These are phyloP conservation scores for Tillandsia leiboldiana DNA, from an alignment of 176 grass and related monocot species.

Conservation along the genomic window DNA sequence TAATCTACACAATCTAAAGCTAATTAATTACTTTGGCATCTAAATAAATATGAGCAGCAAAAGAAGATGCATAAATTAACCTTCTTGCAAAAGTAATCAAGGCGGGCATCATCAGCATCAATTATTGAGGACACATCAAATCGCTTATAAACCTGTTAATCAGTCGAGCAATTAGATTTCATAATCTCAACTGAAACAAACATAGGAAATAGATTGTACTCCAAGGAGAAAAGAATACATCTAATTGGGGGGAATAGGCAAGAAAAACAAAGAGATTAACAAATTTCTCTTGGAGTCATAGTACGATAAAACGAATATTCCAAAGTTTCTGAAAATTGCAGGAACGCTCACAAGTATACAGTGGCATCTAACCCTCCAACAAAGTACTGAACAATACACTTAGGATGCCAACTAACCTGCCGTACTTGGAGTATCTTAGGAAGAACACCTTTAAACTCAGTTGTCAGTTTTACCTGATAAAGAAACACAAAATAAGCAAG, in stretches of 20 bases:
- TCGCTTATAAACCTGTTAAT: conserved; percentile 70
- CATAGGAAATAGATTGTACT: neutral
- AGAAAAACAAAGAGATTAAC: neutral
- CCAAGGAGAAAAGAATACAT: conserved; percentile 1
- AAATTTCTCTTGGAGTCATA: neutral
- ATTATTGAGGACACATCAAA: conserved; percentile 64
- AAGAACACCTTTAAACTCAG: conserved; percentile 64
- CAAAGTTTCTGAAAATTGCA: neutral
- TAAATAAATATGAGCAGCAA: conserved; percentile 15
- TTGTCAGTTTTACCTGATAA: conserved; percentile 48
- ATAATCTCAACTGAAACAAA: conserved; percentile 3
- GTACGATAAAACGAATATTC: neutral
- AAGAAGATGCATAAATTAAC: conserved; percentile 19
- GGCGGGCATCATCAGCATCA: conserved; percentile 59
- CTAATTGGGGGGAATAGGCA: neutral
- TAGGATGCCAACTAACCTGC: conserved; percentile 40
- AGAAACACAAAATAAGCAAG: conserved; percentile 8
- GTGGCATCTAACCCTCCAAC: neutral
- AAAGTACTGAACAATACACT: conserved; percentile 7
- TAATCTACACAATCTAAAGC: neutral
- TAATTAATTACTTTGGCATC: neutral
- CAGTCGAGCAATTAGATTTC: conserved; percentile 15
- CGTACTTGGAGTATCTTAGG: conserved; percentile 64
- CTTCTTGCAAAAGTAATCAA: conserved; percentile 86
- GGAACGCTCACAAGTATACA: neutral